These are phyloP conservation scores for Colletotrichum graminicola DNA, from an alignment of 2,329 filamentous ascomycete genomes.

Conservation along the genomic window DNA sequence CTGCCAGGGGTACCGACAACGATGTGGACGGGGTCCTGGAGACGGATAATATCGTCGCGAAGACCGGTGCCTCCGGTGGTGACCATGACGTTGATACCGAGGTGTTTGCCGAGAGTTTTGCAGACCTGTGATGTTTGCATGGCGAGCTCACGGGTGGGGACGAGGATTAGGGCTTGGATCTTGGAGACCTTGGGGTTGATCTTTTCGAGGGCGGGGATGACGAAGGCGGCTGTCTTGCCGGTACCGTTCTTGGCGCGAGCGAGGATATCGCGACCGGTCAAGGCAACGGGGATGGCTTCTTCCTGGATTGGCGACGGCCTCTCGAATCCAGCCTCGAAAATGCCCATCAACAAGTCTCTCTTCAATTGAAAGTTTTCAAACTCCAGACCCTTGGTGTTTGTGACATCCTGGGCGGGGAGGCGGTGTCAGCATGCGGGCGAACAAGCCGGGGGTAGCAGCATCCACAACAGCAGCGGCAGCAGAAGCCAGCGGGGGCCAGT, in stretches of 20 bases:
- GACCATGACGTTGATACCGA: constrained; percentile 99
- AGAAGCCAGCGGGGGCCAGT: not conserved
- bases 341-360: constrained; percentile 96
- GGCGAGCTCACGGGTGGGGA: constrained; percentile 95
- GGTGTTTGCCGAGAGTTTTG: constrained; percentile 97
- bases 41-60: constrained; percentile 94
- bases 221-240: constrained; percentile 97
- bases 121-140: constrained; percentile 99
- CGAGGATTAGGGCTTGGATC: constrained; percentile 95
- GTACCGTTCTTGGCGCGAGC: constrained; percentile 98
- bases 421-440: constrained; percentile 30
- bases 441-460: not conserved
- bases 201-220: constrained; percentile 93
- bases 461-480: not conserved
- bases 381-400: constrained; percentile 95
- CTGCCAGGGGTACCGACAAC: constrained; percentile 96
- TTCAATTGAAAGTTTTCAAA: constrained; percentile 98
- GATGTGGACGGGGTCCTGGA: constrained; percentile 95
- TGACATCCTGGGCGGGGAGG: constrained; percentile 80
- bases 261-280: constrained; percentile 94
- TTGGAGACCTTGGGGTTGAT: constrained; percentile 98
- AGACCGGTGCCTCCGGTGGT: constrained; percentile 96
- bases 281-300: constrained; percentile 96
- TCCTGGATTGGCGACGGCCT: constrained; percentile 99
- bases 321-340: constrained; percentile 98